Evolutionary conservation across 805 yeast species (phyloP).

Genomic region (Metschnikowia dekortorum): DNA sequence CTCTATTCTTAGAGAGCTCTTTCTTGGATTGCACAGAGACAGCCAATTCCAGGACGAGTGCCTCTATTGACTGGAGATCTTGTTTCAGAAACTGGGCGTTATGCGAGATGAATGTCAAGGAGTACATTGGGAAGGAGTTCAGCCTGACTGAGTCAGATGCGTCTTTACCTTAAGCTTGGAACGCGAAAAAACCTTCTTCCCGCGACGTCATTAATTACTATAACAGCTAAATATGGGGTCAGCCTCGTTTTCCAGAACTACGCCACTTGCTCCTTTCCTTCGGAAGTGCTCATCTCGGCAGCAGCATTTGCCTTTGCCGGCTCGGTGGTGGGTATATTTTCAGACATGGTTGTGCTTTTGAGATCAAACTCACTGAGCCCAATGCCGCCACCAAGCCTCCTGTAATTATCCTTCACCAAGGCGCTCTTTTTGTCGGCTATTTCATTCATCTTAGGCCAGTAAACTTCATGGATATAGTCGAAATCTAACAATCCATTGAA

Average conservation of each 20-base stretch:
- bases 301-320: not conserved
- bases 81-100: conserved; percentile 8
- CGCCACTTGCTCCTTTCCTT: not conserved
- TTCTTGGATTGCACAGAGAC: conserved; percentile 10
- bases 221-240: not conserved
- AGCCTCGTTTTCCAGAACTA: not conserved
- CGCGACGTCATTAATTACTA: not conserved
- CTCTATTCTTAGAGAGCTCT: conserved; percentile 16
- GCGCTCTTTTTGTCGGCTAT: conserved; percentile 37
- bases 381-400: conserved; percentile 43
- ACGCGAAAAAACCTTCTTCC: not conserved
- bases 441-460: conserved; percentile 48
- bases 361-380: conserved; percentile 55
- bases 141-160: not conserved
- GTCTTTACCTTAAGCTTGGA: not conserved
- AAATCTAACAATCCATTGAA: conserved; percentile 50
- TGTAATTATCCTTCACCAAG: conserved; percentile 32
- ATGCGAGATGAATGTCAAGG: conserved; percentile 17
- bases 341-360: conserved; percentile 19
- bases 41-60: conserved; percentile 9
- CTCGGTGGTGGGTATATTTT: not conserved
- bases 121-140: conserved; percentile 7
- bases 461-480: conserved; percentile 47
- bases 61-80: conserved; percentile 10
- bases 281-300: not conserved